phyloP scores from a whole-genome alignment of 805 yeast species.

The Metschnikowia gruessii region DNA sequence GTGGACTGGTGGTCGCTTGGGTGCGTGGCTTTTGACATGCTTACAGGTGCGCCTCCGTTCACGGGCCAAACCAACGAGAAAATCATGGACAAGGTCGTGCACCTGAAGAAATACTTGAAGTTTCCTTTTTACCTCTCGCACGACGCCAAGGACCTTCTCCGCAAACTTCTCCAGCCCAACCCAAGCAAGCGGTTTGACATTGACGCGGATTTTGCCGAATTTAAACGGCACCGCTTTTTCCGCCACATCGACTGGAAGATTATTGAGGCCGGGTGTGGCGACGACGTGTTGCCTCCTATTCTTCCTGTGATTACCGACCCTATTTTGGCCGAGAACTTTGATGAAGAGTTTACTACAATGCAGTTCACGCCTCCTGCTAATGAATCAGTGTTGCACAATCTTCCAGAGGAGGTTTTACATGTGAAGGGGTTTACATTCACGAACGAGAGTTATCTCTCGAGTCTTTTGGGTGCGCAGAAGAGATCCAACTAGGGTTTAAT shows the following conservation, averaged over 20 bases:
- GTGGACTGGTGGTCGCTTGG: slow-evolving; percentile 96
- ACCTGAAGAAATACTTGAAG: slow-evolving; percentile 54
- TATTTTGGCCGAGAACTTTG: slow-evolving; percentile 80
- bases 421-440: slow-evolving; percentile 43
- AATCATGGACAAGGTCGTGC: slow-evolving; percentile 69
- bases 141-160: slow-evolving; percentile 75
- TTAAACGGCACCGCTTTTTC: slow-evolving; percentile 70
- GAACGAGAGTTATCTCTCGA: slow-evolving; percentile 34
- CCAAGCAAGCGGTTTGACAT: slow-evolving; percentile 56
- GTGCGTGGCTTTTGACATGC: slow-evolving; percentile 72
- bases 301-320: slow-evolving; percentile 82
- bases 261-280: slow-evolving; percentile 46
- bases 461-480: slow-evolving; percentile 1
- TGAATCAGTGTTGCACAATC: background rate
- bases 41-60: slow-evolving; percentile 86
- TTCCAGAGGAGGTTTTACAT: slow-evolving; percentile 32
- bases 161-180: slow-evolving; percentile 63
- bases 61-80: slow-evolving; percentile 77
- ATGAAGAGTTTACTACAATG: slow-evolving; percentile 73
- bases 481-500: too few relatives aligned
- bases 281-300: slow-evolving; percentile 64
- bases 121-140: slow-evolving; percentile 74
- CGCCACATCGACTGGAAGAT: slow-evolving; percentile 70
- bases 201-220: slow-evolving; percentile 51
- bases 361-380: slow-evolving; percentile 37